These are phyloP conservation scores for Fusarium hostae DNA, from an alignment of 2,329 filamentous ascomycete species.

Conservation along the genomic window DNA sequence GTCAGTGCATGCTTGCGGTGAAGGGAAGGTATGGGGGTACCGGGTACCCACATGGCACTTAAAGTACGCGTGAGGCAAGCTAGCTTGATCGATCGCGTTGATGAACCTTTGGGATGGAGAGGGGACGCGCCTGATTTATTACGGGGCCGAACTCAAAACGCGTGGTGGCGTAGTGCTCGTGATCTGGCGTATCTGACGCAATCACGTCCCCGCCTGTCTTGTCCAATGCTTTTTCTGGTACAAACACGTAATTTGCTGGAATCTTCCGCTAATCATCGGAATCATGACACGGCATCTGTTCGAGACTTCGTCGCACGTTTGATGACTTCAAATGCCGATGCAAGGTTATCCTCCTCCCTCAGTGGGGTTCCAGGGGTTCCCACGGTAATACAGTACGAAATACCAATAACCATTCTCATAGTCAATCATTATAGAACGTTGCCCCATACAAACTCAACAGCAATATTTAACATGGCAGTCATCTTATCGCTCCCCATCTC, in stretches of 20 bases:
- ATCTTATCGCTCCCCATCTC: constrained; percentile 44
- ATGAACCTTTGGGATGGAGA: neutral
- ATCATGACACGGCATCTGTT: neutral
- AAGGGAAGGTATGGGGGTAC: neutral
- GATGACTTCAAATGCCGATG: neutral
- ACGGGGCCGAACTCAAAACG: neutral
- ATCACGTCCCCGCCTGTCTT: too few species aligned
- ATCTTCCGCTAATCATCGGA: neutral
- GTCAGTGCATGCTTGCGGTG: neutral
- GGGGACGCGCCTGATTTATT: neutral
- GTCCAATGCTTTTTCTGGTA: neutral
- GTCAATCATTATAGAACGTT: neutral
- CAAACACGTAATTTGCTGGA: too few species aligned
- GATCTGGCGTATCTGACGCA: neutral
- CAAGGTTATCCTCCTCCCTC: neutral
- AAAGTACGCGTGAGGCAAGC: neutral
- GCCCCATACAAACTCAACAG: constrained; percentile 35
- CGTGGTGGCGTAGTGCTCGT: rapidly evolving
- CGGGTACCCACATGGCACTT: neutral
- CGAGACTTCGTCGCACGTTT: neutral
- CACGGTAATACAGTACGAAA: neutral
- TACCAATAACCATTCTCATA: neutral
- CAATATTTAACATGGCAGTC: constrained; percentile 38
- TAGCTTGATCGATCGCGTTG: neutral
- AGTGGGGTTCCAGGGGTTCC: too few species aligned